These are phyloP conservation scores for Lyophyllum shimeji DNA, from an alignment of 768 basidiomycete genomes.

Conservation along the genomic window DNA sequence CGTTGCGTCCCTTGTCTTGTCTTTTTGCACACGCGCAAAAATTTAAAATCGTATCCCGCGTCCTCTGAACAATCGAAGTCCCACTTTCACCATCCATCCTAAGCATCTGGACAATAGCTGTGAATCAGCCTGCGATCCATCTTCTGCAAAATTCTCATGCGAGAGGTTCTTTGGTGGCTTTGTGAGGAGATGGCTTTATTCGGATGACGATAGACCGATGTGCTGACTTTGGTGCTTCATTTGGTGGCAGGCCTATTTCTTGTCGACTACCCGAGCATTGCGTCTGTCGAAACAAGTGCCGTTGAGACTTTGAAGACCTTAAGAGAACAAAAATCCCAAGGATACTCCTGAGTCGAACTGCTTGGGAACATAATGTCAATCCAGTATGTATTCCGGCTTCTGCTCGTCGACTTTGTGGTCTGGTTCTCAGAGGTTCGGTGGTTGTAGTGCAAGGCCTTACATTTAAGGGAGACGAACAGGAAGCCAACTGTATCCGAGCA, in stretches of 20 bases:
- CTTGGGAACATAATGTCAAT: neutral
- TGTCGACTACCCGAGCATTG: neutral
- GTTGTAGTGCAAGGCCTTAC: neutral
- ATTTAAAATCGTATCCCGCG: no score
- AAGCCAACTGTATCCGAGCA: neutral
- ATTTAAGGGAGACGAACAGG: neutral
- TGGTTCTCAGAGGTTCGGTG: neutral
- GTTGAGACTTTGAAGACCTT: neutral
- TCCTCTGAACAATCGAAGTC: no score
- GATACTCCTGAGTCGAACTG: neutral
- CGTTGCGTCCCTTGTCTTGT: no score
- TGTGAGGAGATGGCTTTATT: neutral
- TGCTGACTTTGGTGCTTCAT: neutral
- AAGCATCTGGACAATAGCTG: no score
- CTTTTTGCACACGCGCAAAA: no score
- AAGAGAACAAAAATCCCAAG: neutral
- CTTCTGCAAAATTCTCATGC: no score
- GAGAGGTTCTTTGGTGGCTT: no score
- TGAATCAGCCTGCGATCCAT: no score
- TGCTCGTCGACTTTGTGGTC: neutral
- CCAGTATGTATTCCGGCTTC: neutral
- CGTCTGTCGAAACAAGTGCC: neutral
- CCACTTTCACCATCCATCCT: no score
- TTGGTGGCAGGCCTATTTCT: neutral
- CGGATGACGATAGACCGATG: neutral